These are phyloP conservation scores for Cardamine chenopodiifolia DNA, from an alignment of 345 rosid species.

Conservation along the genomic window DNA sequence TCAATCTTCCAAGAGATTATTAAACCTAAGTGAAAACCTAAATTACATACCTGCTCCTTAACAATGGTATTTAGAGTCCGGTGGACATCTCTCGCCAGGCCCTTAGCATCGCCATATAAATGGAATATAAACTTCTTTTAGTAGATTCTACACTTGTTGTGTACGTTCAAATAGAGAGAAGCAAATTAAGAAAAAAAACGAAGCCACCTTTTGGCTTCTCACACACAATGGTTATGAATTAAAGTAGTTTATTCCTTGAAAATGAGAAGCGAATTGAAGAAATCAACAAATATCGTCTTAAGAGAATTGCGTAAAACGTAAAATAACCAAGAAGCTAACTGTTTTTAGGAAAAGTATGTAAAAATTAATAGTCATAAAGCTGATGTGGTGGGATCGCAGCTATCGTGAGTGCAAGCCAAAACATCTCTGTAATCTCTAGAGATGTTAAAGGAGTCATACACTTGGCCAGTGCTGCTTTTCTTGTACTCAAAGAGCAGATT, in stretches of 20 bases:
- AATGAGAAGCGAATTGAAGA: neutral
- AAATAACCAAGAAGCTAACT: neutral
- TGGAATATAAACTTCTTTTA: slow-evolving; percentile 59
- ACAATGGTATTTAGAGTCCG: slow-evolving; percentile 67
- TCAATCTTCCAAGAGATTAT: neutral
- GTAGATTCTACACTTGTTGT: neutral
- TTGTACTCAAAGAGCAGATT: slow-evolving; percentile 85
- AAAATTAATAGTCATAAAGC: slow-evolving; percentile 49
- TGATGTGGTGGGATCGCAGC: slow-evolving; percentile 66
- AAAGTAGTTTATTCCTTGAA: neutral
- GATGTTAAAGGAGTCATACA: slow-evolving; percentile 80
- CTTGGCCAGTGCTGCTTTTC: slow-evolving; percentile 74
- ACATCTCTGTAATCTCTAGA: slow-evolving; percentile 85
- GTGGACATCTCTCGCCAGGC: slow-evolving; percentile 87
- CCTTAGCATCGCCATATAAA: slow-evolving; percentile 91
- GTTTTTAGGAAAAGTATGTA: neutral
- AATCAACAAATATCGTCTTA: neutral
- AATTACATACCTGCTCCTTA: neutral
- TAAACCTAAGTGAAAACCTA: neutral
- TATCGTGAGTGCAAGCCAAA: slow-evolving; percentile 73
- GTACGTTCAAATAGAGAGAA: neutral
- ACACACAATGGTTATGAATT: neutral
- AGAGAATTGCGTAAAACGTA: slow-evolving; percentile 5
- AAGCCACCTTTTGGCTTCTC: neutral
- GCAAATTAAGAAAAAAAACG: neutral